Percentiles rank a stretch among this genome's conserved stretches.
phyloP scores from a whole-genome alignment of 495 filamentous ascomycete genomes.

The Immersiella caudata region DNA sequence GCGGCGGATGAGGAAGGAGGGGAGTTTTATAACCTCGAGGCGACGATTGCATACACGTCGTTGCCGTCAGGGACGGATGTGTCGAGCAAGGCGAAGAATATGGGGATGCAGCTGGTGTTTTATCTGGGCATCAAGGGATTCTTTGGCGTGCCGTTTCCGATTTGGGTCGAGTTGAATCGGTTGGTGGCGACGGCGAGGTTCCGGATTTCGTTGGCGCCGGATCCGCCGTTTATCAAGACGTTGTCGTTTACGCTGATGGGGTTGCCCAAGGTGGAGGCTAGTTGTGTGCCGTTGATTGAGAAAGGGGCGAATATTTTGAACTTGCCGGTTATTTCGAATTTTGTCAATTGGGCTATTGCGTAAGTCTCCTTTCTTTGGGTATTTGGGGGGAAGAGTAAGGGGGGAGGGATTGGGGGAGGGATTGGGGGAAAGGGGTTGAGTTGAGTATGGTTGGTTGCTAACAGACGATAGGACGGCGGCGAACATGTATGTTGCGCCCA shows the following conservation, averaged over 20 bases:
- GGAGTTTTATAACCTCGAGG: conserved; percentile 92
- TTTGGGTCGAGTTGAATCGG: conserved; percentile 84
- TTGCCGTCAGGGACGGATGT: conserved; percentile 67
- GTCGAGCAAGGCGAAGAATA: conserved; percentile 82
- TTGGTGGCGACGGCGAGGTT: conserved; percentile 85
- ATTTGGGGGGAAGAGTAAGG: too few relatives aligned
- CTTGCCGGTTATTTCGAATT: conserved; percentile 89
- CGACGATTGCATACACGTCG: conserved; percentile 91
- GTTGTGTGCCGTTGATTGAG: conserved; percentile 89
- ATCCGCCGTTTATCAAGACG: conserved; percentile 88
- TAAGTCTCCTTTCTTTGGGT: too few relatives aligned
- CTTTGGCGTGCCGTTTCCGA: conserved; percentile 86
- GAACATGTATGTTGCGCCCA: conserved; percentile 93
- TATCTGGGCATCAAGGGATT: conserved; percentile 83
- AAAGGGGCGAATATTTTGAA: conserved; percentile 90
- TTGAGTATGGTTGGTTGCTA: too few relatives aligned
- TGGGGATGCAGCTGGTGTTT: conserved; percentile 94
- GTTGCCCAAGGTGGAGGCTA: conserved; percentile 81
- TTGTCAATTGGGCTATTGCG: conserved; percentile 94
- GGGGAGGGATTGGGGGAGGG: too few relatives aligned
- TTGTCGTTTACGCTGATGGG: conserved; percentile 94
- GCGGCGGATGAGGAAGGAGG: conserved; percentile 90
- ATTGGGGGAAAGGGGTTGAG: too few relatives aligned
- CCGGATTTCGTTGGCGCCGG: conserved; percentile 80
- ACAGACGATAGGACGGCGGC: conserved; percentile 58